Percentiles rank a stretch among this genome's conserved stretches.
Evolutionary conservation across 768 basidiomycete genomes (phyloP).

Genomic region (Strobilomyces dryophilus): DNA sequence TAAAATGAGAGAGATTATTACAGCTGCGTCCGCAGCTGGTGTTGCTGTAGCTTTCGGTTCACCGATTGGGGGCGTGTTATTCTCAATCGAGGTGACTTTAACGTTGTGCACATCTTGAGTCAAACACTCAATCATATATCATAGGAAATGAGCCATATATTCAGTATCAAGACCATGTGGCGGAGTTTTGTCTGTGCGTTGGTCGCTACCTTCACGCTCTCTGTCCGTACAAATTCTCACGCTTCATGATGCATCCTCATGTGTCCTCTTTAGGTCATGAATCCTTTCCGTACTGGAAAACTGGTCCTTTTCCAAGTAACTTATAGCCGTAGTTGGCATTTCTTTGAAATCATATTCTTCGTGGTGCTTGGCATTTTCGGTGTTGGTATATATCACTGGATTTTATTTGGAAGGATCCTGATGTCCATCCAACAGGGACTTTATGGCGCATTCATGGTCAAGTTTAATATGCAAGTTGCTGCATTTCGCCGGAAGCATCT

Average conservation of each 20-base stretch:
- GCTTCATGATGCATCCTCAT: constrained; percentile 19
- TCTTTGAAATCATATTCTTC: constrained; percentile 97
- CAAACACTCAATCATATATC: background rate
- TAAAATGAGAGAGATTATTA: constrained; percentile 87
- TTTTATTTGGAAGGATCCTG: constrained; percentile 1
- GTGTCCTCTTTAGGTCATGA: constrained; percentile 70
- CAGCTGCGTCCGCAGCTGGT: constrained; percentile 94
- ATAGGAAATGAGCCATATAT: constrained; percentile 97
- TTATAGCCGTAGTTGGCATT: constrained; percentile 97
- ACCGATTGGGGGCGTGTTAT: constrained; percentile 95
- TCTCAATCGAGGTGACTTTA: constrained; percentile 85
- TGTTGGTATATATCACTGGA: constrained; percentile 41
- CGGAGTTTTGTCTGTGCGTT: constrained; percentile 95
- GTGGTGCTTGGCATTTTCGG: constrained; percentile 95
- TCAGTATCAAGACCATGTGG: constrained; percentile 99
- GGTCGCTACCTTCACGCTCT: constrained; percentile 92
- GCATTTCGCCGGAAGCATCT: constrained; percentile 93
- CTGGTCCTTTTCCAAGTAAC: constrained; percentile 98
- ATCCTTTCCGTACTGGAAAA: constrained; percentile 96
- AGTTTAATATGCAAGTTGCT: constrained; percentile 93
- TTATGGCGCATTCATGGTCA: constrained; percentile 95
- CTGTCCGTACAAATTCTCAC: constrained; percentile 53
- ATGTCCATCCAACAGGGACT: constrained; percentile 59
- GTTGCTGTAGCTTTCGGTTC: constrained; percentile 99
- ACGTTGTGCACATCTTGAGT: background rate